Percentiles rank a stretch among this genome's conserved stretches.
These are phyloP conservation scores for Aspergillus tubingensis DNA, from an alignment of 2,329 filamentous ascomycete species.

Conservation along the genomic window DNA sequence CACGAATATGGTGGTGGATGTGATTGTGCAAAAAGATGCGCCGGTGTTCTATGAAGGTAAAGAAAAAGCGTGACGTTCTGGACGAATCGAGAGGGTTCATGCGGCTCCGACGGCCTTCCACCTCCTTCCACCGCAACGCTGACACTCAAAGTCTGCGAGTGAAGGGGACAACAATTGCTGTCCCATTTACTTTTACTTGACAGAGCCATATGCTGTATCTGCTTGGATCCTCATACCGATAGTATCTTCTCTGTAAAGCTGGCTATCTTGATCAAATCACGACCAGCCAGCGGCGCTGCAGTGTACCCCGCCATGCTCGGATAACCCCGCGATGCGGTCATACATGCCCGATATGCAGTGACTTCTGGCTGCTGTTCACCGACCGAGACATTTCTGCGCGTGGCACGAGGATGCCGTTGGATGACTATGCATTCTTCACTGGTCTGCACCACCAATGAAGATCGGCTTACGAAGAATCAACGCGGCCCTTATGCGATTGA, in stretches of 20 bases:
- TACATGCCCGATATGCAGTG: conserved; percentile 8
- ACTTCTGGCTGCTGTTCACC: not conserved
- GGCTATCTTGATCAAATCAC: not conserved
- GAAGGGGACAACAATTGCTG: not conserved
- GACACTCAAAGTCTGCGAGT: not conserved
- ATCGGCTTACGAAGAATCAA: not conserved
- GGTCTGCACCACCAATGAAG: not conserved
- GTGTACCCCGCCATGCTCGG: conserved; percentile 20
- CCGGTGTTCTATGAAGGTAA: conserved; percentile 10
- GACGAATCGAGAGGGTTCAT: conserved; percentile 29
- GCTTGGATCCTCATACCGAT: not conserved
- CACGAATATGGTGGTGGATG: conserved; percentile 4
- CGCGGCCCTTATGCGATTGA: not conserved
- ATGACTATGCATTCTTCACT: not conserved
- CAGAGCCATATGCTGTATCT: not conserved
- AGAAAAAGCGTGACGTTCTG: conserved; percentile 14
- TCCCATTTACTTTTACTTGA: not conserved
- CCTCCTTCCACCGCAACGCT: conserved; percentile 18
- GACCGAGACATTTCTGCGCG: not conserved
- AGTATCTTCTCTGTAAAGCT: not conserved
- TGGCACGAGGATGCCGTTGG: not conserved
- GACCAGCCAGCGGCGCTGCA: not conserved
- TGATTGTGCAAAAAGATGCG: not conserved
- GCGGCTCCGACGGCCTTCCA: conserved; percentile 28
- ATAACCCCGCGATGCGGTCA: conserved; percentile 23